Evolutionary conservation across 2,329 filamentous ascomycete genomes (phyloP).

Genomic region (Pyricularia pennisetigena): DNA sequence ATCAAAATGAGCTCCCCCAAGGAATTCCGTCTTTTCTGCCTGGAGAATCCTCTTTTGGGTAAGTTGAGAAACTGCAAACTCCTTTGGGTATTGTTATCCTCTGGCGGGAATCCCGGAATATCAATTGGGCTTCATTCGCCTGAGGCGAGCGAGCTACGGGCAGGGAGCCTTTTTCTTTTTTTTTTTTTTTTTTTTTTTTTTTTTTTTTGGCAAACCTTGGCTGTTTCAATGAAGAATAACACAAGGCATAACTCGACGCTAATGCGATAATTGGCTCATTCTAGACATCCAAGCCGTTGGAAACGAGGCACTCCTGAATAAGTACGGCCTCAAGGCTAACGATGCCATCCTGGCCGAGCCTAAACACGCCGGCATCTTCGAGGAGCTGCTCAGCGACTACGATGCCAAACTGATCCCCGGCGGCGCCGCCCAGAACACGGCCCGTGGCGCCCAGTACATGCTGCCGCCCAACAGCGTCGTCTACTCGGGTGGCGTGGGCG

Average conservation of each 20-base stretch:
- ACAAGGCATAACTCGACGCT: neutral
- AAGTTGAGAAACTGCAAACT: constrained; percentile 21
- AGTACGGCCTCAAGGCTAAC: constrained; percentile 91
- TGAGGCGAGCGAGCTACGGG: neutral
- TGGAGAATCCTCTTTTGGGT: constrained; percentile 98
- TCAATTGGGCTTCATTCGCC: constrained; percentile 1
- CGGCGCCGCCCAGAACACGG: constrained; percentile 95
- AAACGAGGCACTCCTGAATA: constrained; percentile 74
- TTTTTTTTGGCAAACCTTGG: too few relatives aligned
- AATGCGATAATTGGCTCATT: neutral
- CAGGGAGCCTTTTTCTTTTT: too few relatives aligned
- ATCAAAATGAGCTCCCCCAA: constrained; percentile 60
- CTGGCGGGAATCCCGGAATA: neutral
- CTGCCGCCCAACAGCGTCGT: constrained; percentile 82
- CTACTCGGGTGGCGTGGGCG: constrained; percentile 87
- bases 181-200: too few relatives aligned
- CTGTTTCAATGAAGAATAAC: neutral
- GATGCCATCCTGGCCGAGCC: constrained; percentile 94
- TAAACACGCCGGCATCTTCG: constrained; percentile 82
- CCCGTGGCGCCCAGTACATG: constrained; percentile 92
- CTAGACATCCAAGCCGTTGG: constrained; percentile 85
- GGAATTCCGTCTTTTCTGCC: constrained; percentile 80
- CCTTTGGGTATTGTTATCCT: neutral
- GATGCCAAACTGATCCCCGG: constrained; percentile 92
- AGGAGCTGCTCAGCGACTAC: constrained; percentile 87